Evolutionary conservation across 2,329 filamentous ascomycete species (phyloP).

Genomic region (Hypoxylon rubiginosum): DNA sequence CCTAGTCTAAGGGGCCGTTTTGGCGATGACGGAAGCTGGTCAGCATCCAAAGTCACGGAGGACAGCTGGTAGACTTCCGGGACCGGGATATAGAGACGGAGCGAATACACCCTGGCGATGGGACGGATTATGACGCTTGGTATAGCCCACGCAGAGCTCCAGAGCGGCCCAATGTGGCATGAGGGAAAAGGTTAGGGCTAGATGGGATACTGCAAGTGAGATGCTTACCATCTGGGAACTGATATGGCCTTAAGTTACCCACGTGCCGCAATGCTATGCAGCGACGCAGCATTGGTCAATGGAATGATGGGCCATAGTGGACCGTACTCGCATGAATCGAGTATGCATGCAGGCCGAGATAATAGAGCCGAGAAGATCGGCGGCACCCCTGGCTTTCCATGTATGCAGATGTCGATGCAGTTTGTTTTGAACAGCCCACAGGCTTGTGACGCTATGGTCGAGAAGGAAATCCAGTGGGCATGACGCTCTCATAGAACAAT

Average conservation of each 20-base stretch:
- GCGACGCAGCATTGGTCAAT: slow-evolving; percentile 29
- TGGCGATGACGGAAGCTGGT: slow-evolving; percentile 6
- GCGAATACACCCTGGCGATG: slow-evolving; percentile 26
- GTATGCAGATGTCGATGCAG: slow-evolving; percentile 13
- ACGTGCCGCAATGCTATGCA: slow-evolving; percentile 34
- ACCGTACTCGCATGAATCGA: slow-evolving; percentile 23
- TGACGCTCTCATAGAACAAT: background rate
- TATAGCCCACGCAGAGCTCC: slow-evolving; percentile 18
- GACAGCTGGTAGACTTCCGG: slow-evolving; percentile 25
- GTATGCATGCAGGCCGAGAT: slow-evolving; percentile 22
- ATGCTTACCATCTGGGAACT: slow-evolving; percentile 12
- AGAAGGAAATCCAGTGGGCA: background rate
- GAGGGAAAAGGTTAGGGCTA: slow-evolving; percentile 7
- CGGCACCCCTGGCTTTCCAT: slow-evolving; percentile 8
- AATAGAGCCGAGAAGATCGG: slow-evolving; percentile 12
- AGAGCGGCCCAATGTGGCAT: slow-evolving; percentile 18
- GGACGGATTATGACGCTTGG: slow-evolving; percentile 18
- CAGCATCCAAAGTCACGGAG: slow-evolving; percentile 21
- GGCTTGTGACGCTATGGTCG: background rate
- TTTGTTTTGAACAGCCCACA: slow-evolving; percentile 7
- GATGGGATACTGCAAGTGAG: slow-evolving; percentile 12
- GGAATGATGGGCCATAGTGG: slow-evolving; percentile 22
- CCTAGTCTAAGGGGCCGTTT: slow-evolving; percentile 1
- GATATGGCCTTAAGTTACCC: slow-evolving; percentile 26
- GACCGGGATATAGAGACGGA: slow-evolving; percentile 21